phyloP scores from a whole-genome alignment of 805 yeast species.

The Cyberlindnera xishuangbannaensis region DNA sequence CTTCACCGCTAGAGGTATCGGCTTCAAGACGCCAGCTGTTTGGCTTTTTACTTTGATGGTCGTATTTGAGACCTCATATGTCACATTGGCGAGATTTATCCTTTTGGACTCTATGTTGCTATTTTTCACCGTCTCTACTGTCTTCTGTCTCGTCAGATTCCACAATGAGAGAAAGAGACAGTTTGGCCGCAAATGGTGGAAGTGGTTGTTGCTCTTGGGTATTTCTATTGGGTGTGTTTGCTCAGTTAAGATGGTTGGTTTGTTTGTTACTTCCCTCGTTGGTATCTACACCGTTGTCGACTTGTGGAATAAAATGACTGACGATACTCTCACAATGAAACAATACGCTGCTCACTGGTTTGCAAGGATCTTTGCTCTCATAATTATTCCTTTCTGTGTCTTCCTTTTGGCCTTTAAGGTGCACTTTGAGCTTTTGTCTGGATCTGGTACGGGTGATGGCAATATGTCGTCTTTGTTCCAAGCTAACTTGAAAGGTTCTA shows the following conservation, averaged over 20 bases:
- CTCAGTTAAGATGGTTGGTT: constrained; percentile 95
- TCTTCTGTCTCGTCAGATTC: constrained; percentile 66
- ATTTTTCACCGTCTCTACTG: constrained; percentile 82
- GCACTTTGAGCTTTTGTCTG: constrained; percentile 68
- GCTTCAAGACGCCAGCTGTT: constrained; percentile 62
- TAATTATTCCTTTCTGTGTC: constrained; percentile 55
- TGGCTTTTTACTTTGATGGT: constrained; percentile 82
- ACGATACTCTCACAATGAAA: constrained; percentile 44
- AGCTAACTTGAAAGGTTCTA: constrained; percentile 65
- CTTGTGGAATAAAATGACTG: constrained; percentile 80
- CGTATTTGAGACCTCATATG: constrained; percentile 73
- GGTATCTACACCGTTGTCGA: constrained; percentile 89
- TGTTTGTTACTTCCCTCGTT: constrained; percentile 79
- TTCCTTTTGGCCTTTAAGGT: constrained; percentile 65
- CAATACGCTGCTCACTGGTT: constrained; percentile 58
- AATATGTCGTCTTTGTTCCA: constrained; percentile 78
- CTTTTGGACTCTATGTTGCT: constrained; percentile 86
- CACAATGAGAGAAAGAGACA: constrained; percentile 48
- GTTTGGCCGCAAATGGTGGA: constrained; percentile 85
- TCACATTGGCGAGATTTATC: constrained; percentile 83
- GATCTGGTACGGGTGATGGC: constrained; percentile 78
- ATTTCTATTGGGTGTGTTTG: constrained; percentile 82
- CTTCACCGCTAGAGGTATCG: constrained; percentile 70
- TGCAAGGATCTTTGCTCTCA: constrained; percentile 58
- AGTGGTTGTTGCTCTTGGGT: constrained; percentile 84